Evolutionary conservation across 495 filamentous ascomycete genomes (phyloP), one percentile per base, ranked within the genome.

Genomic region (Beverwykella pulmonaria): DNA sequence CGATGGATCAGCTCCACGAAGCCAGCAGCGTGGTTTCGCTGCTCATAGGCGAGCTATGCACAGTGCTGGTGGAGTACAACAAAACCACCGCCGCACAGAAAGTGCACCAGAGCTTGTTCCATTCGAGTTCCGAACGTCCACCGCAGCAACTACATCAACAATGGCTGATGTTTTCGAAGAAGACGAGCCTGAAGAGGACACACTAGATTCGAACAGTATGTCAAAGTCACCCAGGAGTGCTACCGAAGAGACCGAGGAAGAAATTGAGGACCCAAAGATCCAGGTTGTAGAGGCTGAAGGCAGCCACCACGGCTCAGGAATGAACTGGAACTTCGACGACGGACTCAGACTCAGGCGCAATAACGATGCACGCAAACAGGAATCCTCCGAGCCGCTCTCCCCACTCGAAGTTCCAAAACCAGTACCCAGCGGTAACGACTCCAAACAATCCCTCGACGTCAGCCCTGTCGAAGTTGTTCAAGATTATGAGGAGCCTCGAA

Each of bases 131-230:
- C 82, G 55, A 81, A 81, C 44, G 82, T 49, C 63, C 22, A 34
- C 65, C n/a, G 58, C 86, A 53, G 85, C 80, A 50, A 88, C 82
- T 73, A 87, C 82, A 70, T 88, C 86, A 0, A 87, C 86, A 4
- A 87, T 92, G 83, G 89, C 88, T 20, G 94, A 97, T 76, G 94
- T 97, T 5, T 96, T 97, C 65, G 92, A 97, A 74, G 94, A 97
- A 76, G 94, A 98, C 57, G 94, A 97, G 68, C 92, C 95, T 67
- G 91, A 96, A 61, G 86, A 86, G 5, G 77, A 81, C 32, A 75
- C 77, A 39, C 69, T 75, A 14, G 22, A 22, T 1, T 32, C 47
- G 20, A 63, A 41, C 19, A 15, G 44, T 19, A 34, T n/a, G 34
- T 23, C 32, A 19, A 32, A 39, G 48, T 49, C 46, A n/a, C 23